phyloP scores from a whole-genome alignment of 305 asterid genomes.

The Fraxinus sp. region DNA sequence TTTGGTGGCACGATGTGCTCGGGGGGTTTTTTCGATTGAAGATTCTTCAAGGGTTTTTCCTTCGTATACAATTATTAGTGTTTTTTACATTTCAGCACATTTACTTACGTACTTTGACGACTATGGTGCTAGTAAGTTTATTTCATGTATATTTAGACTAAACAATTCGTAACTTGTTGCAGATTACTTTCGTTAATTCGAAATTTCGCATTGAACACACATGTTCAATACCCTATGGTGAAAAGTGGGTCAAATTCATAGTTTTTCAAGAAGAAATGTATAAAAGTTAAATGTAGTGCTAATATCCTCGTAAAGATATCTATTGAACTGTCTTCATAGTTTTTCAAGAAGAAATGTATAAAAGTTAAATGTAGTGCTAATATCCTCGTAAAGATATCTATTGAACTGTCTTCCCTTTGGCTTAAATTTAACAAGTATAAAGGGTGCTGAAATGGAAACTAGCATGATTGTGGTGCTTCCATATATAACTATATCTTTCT shows the following conservation, averaged over 20 bases:
- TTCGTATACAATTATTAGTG: neutral
- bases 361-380: slow-evolving; percentile 10
- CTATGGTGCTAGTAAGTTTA: neutral
- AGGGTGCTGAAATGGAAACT: neutral
- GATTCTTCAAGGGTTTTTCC: neutral
- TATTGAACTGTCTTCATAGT: neutral
- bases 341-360: neutral
- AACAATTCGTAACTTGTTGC: neutral
- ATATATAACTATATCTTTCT: neutral
- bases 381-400: neutral
- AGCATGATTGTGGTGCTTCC: neutral
- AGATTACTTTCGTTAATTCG: neutral
- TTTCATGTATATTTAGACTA: neutral
- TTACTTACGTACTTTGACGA: neutral
- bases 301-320: neutral
- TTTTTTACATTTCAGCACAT: neutral
- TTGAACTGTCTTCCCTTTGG: neutral
- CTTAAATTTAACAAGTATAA: neutral
- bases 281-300: slow-evolving; percentile 1
- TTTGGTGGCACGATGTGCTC: neutral
- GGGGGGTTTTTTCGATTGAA: neutral
- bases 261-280: neutral
- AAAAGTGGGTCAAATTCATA: neutral
- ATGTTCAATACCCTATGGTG: neutral
- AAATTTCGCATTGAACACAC: neutral